Base-by-base conservation (phyloP, 192 early-diverging fungal species). In the Coemansia sp. region DNA sequence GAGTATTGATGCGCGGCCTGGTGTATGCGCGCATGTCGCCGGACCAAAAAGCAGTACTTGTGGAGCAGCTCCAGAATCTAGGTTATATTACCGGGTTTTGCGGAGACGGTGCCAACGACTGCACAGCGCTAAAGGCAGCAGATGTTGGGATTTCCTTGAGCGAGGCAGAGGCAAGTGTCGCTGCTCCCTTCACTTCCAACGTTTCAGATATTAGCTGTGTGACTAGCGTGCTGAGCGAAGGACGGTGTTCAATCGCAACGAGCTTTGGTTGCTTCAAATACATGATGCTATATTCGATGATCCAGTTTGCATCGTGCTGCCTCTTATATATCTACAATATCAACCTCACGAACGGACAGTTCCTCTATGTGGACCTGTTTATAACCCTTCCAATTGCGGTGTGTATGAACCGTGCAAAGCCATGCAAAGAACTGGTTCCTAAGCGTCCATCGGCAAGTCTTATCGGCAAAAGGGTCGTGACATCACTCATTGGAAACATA, bases 91-190 rank as follows among this genome's bases (percentile, higher is more conserved):
- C 93, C 41, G 93, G 94, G 0, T 99, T 99, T 75, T 98, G 96
- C 70, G 97, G 98, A 15, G 98, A 99, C 74, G 98, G 98, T 6
- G 95, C 98, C 6, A 99, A 99, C 64, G 97, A 98, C 78, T 95
- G 94, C 72, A 92, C 93, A 18, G 98, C 97, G 2, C 84, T 99
- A 6, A 96, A 96, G 64, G 88, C 93, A 0, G 95, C 94, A 21
- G 98, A 99, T 77, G 91, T 96, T 52, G 98, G 97, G 0, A 83
- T 99, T 20, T 97, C 94, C 5, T 87, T 99, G 43, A 95, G 93
- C 18, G 96, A 98, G 66, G 98, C 96, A 0, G 98, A 99, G 73
- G 94, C 97, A 1, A 94, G 92, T 36, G 97, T 99, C 23, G 98
- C 98, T 7, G 98, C 98, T 4, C 97, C 96, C 4, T 99, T 99